These are phyloP conservation scores for Aegilops sharonensis DNA, from an alignment of 176 grass and related monocot genomes.

Conservation along the genomic window DNA sequence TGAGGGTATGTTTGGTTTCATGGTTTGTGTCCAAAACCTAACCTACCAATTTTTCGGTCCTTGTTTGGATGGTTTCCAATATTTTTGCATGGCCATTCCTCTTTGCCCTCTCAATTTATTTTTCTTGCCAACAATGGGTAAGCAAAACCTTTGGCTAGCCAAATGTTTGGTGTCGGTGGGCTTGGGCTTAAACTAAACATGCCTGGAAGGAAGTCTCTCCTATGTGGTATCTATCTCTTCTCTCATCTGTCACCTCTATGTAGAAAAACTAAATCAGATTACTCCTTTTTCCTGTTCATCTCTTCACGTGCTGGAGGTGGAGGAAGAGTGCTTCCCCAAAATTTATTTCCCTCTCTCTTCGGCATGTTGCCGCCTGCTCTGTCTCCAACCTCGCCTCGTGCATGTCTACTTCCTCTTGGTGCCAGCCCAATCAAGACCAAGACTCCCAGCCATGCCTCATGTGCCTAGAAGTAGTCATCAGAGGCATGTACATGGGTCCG, in stretches of 20 bases:
- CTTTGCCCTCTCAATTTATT: neutral
- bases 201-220: neutral
- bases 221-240: neutral
- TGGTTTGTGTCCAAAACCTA: neutral
- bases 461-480: neutral
- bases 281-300: neutral
- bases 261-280: neutral
- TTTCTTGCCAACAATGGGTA: neutral
- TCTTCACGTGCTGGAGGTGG: neutral
- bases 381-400: neutral
- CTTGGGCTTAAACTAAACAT: neutral
- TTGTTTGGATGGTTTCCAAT: neutral
- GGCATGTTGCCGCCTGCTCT: neutral
- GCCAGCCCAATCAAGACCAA: neutral
- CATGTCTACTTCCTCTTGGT: neutral
- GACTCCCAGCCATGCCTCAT: neutral
- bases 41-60: neutral
- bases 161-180: neutral
- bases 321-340: neutral
- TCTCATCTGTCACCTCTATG: neutral
- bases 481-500: neutral
- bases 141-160: neutral
- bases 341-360: neutral
- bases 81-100: no score
- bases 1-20: neutral